These are phyloP conservation scores for Vicia faba DNA, from an alignment of 306 rosid genomes.

Conservation along the genomic window DNA sequence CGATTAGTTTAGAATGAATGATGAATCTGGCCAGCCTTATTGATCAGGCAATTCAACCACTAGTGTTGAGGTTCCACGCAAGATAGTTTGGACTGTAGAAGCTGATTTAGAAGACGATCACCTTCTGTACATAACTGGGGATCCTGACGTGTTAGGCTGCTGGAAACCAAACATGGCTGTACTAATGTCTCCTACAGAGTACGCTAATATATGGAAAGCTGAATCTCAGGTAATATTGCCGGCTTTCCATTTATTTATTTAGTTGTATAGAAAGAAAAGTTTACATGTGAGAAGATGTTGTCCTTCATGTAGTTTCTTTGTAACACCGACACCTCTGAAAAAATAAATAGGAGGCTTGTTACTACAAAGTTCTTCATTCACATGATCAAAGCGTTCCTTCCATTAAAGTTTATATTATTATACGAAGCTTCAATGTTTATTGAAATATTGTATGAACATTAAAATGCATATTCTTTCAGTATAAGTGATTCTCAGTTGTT, in stretches of 20 bases:
- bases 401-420: slow-evolving; percentile 19
- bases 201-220: slow-evolving; percentile 80
- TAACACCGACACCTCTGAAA: too few species aligned
- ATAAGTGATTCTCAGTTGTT: slow-evolving; percentile 29
- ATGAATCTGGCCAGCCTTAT: slow-evolving; percentile 45
- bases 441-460: slow-evolving; percentile 30
- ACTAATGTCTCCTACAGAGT: slow-evolving; percentile 71
- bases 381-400: slow-evolving; percentile 15
- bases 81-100: slow-evolving; percentile 73
- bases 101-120: slow-evolving; percentile 81
- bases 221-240: slow-evolving; percentile 63
- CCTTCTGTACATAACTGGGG: slow-evolving; percentile 84
- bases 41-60: slow-evolving; percentile 60
- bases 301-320: not conserved
- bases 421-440: slow-evolving; percentile 22
- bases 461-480: slow-evolving; percentile 22
- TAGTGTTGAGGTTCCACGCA: slow-evolving; percentile 57
- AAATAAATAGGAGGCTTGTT: not conserved
- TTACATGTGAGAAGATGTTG: slow-evolving; percentile 23
- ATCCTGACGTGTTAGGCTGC: slow-evolving; percentile 74
- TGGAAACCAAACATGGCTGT: slow-evolving; percentile 85
- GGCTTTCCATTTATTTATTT: slow-evolving; percentile 6
- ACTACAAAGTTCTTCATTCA: slow-evolving; percentile 22
- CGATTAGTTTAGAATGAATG: slow-evolving; percentile 45
- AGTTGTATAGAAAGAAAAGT: slow-evolving; percentile 32